Evolutionary conservation across 768 basidiomycete species (phyloP), one percentile per base, ranked within the genome.

Genomic region (Lenzites betulinus): DNA sequence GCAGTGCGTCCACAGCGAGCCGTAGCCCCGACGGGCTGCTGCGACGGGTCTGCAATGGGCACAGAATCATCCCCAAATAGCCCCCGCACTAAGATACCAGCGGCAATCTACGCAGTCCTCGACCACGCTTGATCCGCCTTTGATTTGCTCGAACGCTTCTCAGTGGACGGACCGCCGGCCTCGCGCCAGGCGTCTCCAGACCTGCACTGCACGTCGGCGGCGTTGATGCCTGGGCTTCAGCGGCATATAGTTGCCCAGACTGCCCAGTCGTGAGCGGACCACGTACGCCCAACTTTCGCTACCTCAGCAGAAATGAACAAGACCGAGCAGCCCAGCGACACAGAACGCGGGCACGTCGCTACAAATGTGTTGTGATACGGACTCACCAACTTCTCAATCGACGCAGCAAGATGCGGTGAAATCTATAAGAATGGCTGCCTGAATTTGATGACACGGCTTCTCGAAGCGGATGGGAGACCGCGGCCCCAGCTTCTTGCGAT

Each of bases 71-170:
- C 50, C 51, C 22, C 51, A 39, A 51, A 47, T 51, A 47, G 58
- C 51, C 15, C n/a, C 20, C 15, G 48, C 54, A 41, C 53, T 23
- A 42, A 50, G 47, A 25, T 33, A 62, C 57, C 54, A 57, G 60
- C 60, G 60, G 43, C 60, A 57, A 62, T 62, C 60, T 51, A 51
- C 60, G 60, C 54, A 61, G 55, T 50, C n/a, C 54, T 56, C 54
- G 60, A 56, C 54, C 52, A 51, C 42, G 35, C 43, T 58, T 58
- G 60, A 62, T 62, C 55, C 50, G 55, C 60, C 55, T 60, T 33
- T 62, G 55, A 62, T 62, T 57, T 44, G 42, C 59, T 36, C 50
- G 20, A 39, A 49, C 41, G 25, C 60, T 54, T 44, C 53, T 54
- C 33, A 35, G 6, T 30, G 48, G 51, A 25, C 55, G 41, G 35